Evolutionary conservation across 2,329 filamentous ascomycete genomes (phyloP), one percentile per base, ranked within the genome.

Genomic region (Coccinonectria pachysandricola): DNA sequence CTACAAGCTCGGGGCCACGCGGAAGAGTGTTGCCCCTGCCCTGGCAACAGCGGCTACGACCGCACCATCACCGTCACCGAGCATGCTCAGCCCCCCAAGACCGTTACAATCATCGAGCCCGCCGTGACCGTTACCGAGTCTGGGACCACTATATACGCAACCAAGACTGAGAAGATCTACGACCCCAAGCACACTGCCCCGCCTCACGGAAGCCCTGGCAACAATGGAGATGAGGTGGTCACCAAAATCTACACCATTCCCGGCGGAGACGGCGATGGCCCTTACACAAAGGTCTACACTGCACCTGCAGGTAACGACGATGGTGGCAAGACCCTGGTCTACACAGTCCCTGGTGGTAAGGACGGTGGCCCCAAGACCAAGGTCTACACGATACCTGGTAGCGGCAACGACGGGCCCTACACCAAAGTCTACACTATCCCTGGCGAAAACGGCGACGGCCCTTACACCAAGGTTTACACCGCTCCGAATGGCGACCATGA

Each of bases 91-190:
- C n/a, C n/a, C n/a, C n/a, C n/a, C n/a, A 19, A 19, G 17, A 19
- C 17, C 7, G 17, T 19, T 7, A 19, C 17, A 7, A 10, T 19
- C 17, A 19, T 10, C 17, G 7, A 7, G 17, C 17, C 17, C 7
- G 7, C 17, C 7, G 17, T 19, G 7, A 19, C 17, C 17, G 17
- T 19, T 19, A 49, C 45, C 6, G 13, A 36, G 6, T 28, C 39
- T 7, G 44, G 38, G 5, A 27, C 41, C 15, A 49, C 36, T 7
- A 28, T 49, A n/a, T 43, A 43, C 10, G 33, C 44, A 19, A 45
- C 36, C 17, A 19, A 19, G 17, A 19, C 17, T 10, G 32, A 42
- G 10, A 32, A 47, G 6, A 19, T 7, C 17, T 7, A 19, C 17
- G 7, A 19, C 17, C 17, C 17, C 10, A 19, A n/a, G n/a, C 17